A percentile compares a stretch with the other conserved stretches of the same genome.
phyloP scores from a whole-genome alignment of 805 yeast species.

The Candida multigemmis region DNA sequence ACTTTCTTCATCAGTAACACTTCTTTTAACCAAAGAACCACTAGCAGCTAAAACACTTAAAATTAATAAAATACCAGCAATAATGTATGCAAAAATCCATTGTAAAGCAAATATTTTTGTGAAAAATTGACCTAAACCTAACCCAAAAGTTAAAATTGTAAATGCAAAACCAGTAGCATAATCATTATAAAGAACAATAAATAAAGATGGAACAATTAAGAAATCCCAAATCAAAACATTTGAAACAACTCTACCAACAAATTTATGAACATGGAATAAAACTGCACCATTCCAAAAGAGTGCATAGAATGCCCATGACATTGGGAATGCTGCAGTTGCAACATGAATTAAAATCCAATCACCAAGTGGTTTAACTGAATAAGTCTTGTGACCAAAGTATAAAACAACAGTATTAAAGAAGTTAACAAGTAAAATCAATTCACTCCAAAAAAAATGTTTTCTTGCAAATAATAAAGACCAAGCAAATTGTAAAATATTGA shows the following conservation, averaged over 20 bases:
- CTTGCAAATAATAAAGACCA: constrained; percentile 60
- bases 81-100: constrained; percentile 76
- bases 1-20: constrained; percentile 14
- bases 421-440: constrained; percentile 49
- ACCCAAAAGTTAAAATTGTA: constrained; percentile 50
- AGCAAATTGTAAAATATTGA: constrained; percentile 48
- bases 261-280: constrained; percentile 48
- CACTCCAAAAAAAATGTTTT: constrained; percentile 50
- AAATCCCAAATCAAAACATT: constrained; percentile 75
- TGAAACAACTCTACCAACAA: constrained; percentile 61
- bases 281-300: constrained; percentile 85
- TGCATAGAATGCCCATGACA: constrained; percentile 66
- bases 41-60: constrained; percentile 42
- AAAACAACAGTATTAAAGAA: constrained; percentile 48
- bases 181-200: constrained; percentile 53
- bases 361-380: constrained; percentile 39
- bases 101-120: constrained; percentile 68
- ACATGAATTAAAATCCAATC: constrained; percentile 55
- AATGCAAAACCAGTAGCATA: constrained; percentile 60
- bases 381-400: constrained; percentile 54
- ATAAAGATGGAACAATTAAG: constrained; percentile 52
- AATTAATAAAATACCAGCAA: constrained; percentile 48
- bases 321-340: constrained; percentile 60
- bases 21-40: constrained; percentile 7
- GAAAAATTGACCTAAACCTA: constrained; percentile 64